Percentiles rank a stretch among this genome's conserved stretches.
These are phyloP conservation scores for Aspergillus vadensis DNA, from an alignment of 2,329 filamentous ascomycete species.

Conservation along the genomic window DNA sequence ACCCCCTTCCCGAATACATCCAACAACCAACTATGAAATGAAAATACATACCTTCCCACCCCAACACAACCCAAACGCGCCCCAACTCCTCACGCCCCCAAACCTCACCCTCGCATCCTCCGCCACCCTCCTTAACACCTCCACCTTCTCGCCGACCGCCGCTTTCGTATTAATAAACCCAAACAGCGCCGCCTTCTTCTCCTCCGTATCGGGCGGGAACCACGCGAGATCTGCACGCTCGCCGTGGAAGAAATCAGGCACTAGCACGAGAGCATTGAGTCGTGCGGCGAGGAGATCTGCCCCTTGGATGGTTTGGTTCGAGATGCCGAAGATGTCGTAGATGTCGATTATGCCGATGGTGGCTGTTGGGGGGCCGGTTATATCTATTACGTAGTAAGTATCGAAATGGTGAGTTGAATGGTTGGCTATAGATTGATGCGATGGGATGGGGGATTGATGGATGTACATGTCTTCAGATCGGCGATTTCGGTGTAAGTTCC, in stretches of 20 bases:
- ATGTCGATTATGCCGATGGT: conserved; percentile 62
- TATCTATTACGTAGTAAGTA: conserved; percentile 21
- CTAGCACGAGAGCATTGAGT: conserved; percentile 44
- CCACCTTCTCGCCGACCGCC: conserved; percentile 29
- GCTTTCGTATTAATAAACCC: conserved; percentile 57
- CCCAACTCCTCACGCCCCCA: conserved; percentile 60
- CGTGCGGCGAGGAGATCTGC: conserved; percentile 56
- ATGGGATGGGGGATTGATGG: background rate
- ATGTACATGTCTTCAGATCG: conserved; percentile 56
- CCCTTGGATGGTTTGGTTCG: conserved; percentile 69
- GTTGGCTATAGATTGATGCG: background rate
- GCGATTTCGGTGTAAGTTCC: conserved; percentile 60
- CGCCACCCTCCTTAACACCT: conserved; percentile 36
- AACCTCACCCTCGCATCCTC: conserved; percentile 56
- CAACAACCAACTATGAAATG: too few relatives aligned
- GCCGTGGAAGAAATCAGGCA: conserved; percentile 52
- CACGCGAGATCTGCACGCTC: conserved; percentile 40
- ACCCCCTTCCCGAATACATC: too few relatives aligned
- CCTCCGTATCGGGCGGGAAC: conserved; percentile 65
- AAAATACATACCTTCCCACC: conserved; percentile 64
- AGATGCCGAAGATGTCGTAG: conserved; percentile 67
- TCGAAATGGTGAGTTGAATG: too few relatives aligned
- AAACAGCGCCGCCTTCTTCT: conserved; percentile 62
- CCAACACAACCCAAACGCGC: conserved; percentile 69
- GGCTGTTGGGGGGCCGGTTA: conserved; percentile 53